A percentile compares a stretch with the other conserved stretches of the same genome.
Conservation (phyloP, 148 eudicot species). For the Silene conica region DNA sequence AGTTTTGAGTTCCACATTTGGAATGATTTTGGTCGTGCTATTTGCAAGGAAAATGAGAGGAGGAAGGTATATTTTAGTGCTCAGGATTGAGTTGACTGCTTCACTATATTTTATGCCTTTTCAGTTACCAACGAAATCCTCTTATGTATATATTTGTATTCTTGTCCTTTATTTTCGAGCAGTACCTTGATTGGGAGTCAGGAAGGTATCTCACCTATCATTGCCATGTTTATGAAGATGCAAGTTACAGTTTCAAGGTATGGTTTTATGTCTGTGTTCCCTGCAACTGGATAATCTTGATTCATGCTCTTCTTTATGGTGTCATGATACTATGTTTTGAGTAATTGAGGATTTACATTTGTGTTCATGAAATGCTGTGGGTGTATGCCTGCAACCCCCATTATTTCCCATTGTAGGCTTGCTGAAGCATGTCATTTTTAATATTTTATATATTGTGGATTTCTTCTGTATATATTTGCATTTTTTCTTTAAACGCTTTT, state of each 20-base stretch:
- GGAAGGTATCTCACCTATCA: conserved; percentile 46
- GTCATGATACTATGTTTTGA: background rate
- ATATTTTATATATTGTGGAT: background rate
- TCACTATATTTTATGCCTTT: background rate
- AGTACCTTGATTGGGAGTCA: conserved; percentile 65
- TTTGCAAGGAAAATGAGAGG: conserved; percentile 35
- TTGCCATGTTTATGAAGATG: conserved; percentile 52
- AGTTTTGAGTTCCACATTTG: conserved; percentile 53
- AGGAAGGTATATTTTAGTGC: conserved; percentile 37
- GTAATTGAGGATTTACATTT: conserved; percentile 3
- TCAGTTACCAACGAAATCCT: background rate
- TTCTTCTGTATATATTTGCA: background rate
- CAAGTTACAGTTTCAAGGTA: conserved; percentile 59
- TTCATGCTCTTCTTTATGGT: background rate
- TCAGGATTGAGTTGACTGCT: conserved; percentile 4
- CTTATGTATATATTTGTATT: background rate
- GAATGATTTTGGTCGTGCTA: conserved; percentile 41
- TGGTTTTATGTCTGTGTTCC: background rate
- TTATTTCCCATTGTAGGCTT: background rate
- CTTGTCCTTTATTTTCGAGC: conserved; percentile 18
- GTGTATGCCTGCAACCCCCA: background rate
- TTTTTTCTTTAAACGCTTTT: background rate
- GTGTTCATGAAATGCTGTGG: background rate
- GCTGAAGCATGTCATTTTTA: background rate
- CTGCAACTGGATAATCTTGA: background rate